These are phyloP conservation scores for Backusella westeae DNA, from an alignment of 192 early-diverging fungal species.

Conservation along the genomic window DNA sequence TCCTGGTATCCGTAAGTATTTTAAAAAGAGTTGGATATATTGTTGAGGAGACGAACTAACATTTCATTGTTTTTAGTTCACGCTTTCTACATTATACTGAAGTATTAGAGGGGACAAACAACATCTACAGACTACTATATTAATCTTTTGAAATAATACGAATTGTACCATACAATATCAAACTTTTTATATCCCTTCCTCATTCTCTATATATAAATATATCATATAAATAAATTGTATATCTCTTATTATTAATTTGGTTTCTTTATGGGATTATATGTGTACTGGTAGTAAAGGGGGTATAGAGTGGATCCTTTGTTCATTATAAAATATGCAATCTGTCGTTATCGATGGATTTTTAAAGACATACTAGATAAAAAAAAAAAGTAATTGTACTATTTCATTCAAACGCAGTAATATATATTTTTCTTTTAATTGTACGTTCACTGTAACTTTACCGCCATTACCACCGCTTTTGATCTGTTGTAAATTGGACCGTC, in stretches of 20 bases:
- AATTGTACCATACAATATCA: slow-evolving; percentile 1
- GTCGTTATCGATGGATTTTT: background rate
- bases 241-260: slow-evolving; percentile 5
- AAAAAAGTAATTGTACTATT: too few relatives aligned
- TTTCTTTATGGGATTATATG: background rate
- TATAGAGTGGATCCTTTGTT: too few relatives aligned
- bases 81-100: slow-evolving; percentile 21
- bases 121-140: too few relatives aligned
- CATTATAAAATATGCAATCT: too few relatives aligned
- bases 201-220: background rate
- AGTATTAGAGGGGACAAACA: slow-evolving; percentile 3
- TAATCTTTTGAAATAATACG: background rate
- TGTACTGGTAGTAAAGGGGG: background rate
- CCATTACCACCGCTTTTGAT: background rate
- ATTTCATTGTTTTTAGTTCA: slow-evolving; percentile 14
- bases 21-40: background rate
- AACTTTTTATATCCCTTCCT: background rate
- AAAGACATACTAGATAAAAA: background rate
- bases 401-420: too few relatives aligned
- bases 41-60: background rate
- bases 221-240: background rate
- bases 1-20: slow-evolving; percentile 47
- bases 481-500: background rate
- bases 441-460: background rate
- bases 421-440: too few relatives aligned